These are phyloP conservation scores for Solanum pennellii DNA, from an alignment of 257 asterid species.

Conservation along the genomic window DNA sequence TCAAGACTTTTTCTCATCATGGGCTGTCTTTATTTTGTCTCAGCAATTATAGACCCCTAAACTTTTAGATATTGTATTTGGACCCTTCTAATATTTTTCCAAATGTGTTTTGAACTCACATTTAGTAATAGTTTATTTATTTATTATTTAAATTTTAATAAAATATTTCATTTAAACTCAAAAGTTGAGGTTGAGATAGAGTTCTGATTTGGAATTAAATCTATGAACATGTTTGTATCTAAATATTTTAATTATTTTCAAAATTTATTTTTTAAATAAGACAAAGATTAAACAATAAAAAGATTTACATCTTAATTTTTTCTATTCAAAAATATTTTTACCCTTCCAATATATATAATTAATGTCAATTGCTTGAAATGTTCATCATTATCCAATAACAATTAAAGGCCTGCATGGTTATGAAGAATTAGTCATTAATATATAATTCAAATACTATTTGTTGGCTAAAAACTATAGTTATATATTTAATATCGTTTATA, in stretches of 20 bases:
- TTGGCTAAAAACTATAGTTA: background rate
- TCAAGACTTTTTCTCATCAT: background rate
- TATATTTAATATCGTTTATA: background rate
- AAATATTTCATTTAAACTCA: background rate
- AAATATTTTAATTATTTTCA: background rate
- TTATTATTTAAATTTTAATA: too few species aligned
- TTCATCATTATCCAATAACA: background rate
- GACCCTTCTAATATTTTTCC: background rate
- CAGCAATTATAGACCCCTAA: background rate
- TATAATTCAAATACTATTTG: background rate
- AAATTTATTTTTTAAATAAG: background rate
- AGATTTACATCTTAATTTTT: background rate
- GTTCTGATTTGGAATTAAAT: background rate
- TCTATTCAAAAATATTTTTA: background rate
- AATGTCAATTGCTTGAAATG: background rate
- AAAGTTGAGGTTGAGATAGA: background rate
- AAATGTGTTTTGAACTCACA: background rate
- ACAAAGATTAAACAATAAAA: background rate
- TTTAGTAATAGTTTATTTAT: background rate
- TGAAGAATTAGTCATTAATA: background rate
- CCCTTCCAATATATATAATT: background rate
- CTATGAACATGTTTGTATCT: background rate
- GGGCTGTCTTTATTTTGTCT: background rate
- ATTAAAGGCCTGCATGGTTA: background rate
- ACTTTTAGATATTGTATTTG: background rate